Percentiles rank a stretch among this genome's conserved stretches.
Evolutionary conservation across 192 early-diverging fungal genomes (phyloP).

Genomic region (Entomortierella chlamydospora): DNA sequence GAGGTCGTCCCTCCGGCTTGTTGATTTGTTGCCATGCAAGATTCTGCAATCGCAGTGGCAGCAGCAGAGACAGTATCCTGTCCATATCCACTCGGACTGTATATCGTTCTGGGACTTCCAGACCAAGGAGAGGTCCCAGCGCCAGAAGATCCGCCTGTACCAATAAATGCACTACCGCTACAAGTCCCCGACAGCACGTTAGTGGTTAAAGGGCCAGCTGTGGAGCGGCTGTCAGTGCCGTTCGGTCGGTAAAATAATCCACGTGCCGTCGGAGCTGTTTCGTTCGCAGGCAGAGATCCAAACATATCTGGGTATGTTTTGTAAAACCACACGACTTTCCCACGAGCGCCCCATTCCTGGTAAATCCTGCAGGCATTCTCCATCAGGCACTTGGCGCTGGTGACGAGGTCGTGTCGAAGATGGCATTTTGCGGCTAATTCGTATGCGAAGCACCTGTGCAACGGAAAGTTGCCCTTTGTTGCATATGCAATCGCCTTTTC

Average conservation of each 20-base stretch:
- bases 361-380: conserved; percentile 28
- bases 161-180: conserved; percentile 2
- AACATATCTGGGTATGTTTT: conserved; percentile 36
- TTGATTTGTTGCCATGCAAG: conserved; percentile 10
- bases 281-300: conserved; percentile 18
- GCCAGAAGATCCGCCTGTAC: background rate
- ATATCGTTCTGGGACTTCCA: conserved; percentile 33
- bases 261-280: conserved; percentile 1
- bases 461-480: conserved; percentile 27
- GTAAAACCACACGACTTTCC: conserved; percentile 39
- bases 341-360: conserved; percentile 46
- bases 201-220: background rate
- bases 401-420: conserved; percentile 29
- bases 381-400: conserved; percentile 37
- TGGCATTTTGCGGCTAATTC: conserved; percentile 44
- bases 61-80: conserved; percentile 39
- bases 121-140: conserved; percentile 34
- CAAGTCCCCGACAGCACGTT: background rate
- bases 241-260: conserved; percentile 46
- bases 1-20: background rate
- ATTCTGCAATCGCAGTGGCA: conserved; percentile 42
- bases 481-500: conserved; percentile 43
- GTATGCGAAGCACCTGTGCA: conserved; percentile 24
- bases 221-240: background rate
- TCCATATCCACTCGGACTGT: conserved; percentile 33